These are phyloP conservation scores for Rhazya stricta DNA, from an alignment of 257 asterid species.

Conservation along the genomic window DNA sequence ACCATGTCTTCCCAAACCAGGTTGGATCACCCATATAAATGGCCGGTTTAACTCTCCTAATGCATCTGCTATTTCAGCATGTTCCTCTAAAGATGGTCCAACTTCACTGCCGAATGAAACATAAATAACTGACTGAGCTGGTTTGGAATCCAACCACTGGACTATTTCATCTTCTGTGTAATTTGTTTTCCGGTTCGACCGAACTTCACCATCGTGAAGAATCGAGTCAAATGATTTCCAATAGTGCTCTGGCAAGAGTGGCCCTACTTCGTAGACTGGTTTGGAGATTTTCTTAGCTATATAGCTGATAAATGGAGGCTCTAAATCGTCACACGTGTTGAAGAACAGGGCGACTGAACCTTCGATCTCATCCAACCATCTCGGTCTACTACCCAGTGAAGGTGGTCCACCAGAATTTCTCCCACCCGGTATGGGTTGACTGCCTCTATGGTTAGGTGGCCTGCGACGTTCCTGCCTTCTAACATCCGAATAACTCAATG, in stretches of 20 bases:
- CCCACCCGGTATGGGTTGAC: conserved; percentile 16
- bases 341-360: conserved; percentile 44
- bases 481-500: conserved; percentile 36
- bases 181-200: conserved; percentile 45
- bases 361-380: conserved; percentile 52
- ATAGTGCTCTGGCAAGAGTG: conserved; percentile 51
- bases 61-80: conserved; percentile 43
- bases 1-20: conserved; percentile 43
- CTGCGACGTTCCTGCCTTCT: conserved; percentile 21
- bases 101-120: conserved; percentile 76
- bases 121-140: conserved; percentile 48
- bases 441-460: not conserved
- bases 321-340: conserved; percentile 59
- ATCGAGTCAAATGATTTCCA: conserved; percentile 45
- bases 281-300: conserved; percentile 28
- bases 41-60: conserved; percentile 36
- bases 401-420: conserved; percentile 39
- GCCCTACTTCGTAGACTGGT: conserved; percentile 58
- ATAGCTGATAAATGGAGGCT: conserved; percentile 45
- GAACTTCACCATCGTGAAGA: conserved; percentile 35
- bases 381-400: conserved; percentile 35
- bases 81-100: conserved; percentile 55
- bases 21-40: conserved; percentile 73
- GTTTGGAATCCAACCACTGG: conserved; percentile 58
- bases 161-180: conserved; percentile 56